Base-by-base conservation (phyloP, 306 rosid species). In the Quercus cerris region DNA sequence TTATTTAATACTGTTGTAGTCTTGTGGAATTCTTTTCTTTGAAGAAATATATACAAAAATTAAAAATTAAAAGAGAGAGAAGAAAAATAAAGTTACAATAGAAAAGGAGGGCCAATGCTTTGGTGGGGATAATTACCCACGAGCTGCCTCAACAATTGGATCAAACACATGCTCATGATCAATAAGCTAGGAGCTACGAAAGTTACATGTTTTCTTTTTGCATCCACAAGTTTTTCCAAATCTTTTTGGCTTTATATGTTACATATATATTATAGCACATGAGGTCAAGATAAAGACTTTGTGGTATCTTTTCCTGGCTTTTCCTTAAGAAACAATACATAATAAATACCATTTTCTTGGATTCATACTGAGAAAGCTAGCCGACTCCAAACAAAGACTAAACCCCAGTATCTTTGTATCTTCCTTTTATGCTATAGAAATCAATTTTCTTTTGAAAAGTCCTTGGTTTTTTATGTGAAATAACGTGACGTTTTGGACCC, bases 221-320 rank as follows among this genome's bases (percentile, higher is more conserved):
- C 2, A 73, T 28, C 70, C 63, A 64, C 79, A 62, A 33, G 3
- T 33, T 72, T 31, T 35, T 27, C 67, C 52, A 30, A 68, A 55
- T 54, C 52, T 81, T 75, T 64, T 59, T 52, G 38, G 15, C 73
- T 56, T 81, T 54, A 44, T 75, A 56, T 67, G 44, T 38, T 38
- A 38, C 44, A 38, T 38, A 38, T 38, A 74, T 85, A 76, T 33
- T 57, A 49, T 63, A 1, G 77, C 58, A 57, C 61, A 62, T 71
- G 77, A 77, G 35, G 72, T 61, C 23, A 11, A 51, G 82, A 75
- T 55, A 56, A 73, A 20, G 83, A 78, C 86, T 74, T 15, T 64
- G 56, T 58, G 38, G 22, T 17, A 2, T 22, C 44, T 77, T 59
- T 28, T 19, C 56, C 9, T 57, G 38, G 27, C 68, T 70, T 70